Evolutionary conservation across 768 basidiomycete species (phyloP).

Genomic region (Leucosporidium scottii): DNA sequence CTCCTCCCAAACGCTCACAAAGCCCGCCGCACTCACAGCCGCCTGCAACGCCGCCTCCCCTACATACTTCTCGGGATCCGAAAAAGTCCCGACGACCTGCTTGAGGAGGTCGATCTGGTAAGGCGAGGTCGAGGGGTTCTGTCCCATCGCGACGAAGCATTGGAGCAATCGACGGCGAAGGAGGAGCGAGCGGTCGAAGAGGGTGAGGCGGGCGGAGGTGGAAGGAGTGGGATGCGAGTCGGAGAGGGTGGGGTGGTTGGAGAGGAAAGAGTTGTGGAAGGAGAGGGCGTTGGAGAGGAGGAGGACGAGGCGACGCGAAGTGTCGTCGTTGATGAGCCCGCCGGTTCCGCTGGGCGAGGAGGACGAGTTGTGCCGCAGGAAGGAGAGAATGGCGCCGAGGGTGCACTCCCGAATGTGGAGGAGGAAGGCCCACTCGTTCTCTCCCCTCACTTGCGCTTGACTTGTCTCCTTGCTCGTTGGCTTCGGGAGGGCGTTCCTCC

Average conservation of each 20-base stretch:
- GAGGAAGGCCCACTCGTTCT: slow-evolving; percentile 82
- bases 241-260: slow-evolving; percentile 60
- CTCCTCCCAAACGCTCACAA: slow-evolving; percentile 77
- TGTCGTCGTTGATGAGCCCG: slow-evolving; percentile 77
- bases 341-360: slow-evolving; percentile 30
- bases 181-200: slow-evolving; percentile 72
- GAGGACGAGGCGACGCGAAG: slow-evolving; percentile 77
- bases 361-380: slow-evolving; percentile 64
- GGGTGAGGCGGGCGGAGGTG: slow-evolving; percentile 44
- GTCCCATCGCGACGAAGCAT: slow-evolving; percentile 76
- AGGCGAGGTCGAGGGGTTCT: slow-evolving; percentile 66
- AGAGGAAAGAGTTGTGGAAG: slow-evolving; percentile 76
- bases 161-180: slow-evolving; percentile 79
- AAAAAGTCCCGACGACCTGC: slow-evolving; percentile 71
- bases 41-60: slow-evolving; percentile 77
- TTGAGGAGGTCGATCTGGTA: slow-evolving; percentile 75
- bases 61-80: slow-evolving; percentile 73
- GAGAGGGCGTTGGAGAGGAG: slow-evolving; percentile 81
- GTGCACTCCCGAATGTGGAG: slow-evolving; percentile 85
- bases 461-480: slow-evolving; percentile 77
- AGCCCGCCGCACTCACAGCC: slow-evolving; percentile 77
- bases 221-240: slow-evolving; percentile 41
- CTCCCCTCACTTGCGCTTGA: slow-evolving; percentile 55
- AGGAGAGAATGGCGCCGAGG: slow-evolving; percentile 77
- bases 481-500: slow-evolving; percentile 95